phyloP scores from a whole-genome alignment of 2,329 filamentous ascomycete genomes.

The Ceratocystis eucalypticola region DNA sequence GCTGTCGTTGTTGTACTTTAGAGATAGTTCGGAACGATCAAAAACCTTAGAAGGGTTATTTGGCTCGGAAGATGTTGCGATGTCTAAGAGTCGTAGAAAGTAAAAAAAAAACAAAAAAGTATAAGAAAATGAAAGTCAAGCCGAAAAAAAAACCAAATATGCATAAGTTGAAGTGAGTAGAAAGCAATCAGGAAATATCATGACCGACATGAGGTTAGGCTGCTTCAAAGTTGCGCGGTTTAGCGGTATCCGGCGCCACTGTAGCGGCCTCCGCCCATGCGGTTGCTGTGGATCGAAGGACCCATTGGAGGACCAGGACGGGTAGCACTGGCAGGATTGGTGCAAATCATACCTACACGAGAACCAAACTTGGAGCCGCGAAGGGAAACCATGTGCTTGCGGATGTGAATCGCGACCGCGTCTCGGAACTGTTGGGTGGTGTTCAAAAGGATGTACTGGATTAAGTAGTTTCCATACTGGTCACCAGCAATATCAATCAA shows the following conservation, averaged over 20 bases:
- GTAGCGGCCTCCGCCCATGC: slow-evolving; percentile 46
- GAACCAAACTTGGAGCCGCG: slow-evolving; percentile 97
- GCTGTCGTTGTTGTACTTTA: slow-evolving; percentile 8
- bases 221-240: slow-evolving; percentile 18
- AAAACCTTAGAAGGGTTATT: not conserved
- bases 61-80: not conserved
- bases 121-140: slow-evolving; percentile 1
- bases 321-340: slow-evolving; percentile 79
- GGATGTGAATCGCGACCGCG: slow-evolving; percentile 82
- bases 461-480: slow-evolving; percentile 96
- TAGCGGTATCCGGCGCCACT: slow-evolving; percentile 43
- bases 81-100: slow-evolving; percentile 9
- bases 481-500: slow-evolving; percentile 97
- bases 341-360: slow-evolving; percentile 96
- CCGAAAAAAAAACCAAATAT: slow-evolving; percentile 9
- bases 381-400: slow-evolving; percentile 98
- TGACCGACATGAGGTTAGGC: not conserved
- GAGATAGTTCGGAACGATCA: slow-evolving; percentile 1
- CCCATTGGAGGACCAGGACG: slow-evolving; percentile 75
- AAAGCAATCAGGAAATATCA: slow-evolving; percentile 9
- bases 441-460: slow-evolving; percentile 92
- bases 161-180: slow-evolving; percentile 4
- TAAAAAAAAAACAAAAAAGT: slow-evolving; percentile 4
- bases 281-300: slow-evolving; percentile 38
- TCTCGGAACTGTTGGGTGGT: slow-evolving; percentile 80